phyloP scores from a whole-genome alignment of 2,329 filamentous ascomycete genomes.

The Colletotrichum sp. region DNA sequence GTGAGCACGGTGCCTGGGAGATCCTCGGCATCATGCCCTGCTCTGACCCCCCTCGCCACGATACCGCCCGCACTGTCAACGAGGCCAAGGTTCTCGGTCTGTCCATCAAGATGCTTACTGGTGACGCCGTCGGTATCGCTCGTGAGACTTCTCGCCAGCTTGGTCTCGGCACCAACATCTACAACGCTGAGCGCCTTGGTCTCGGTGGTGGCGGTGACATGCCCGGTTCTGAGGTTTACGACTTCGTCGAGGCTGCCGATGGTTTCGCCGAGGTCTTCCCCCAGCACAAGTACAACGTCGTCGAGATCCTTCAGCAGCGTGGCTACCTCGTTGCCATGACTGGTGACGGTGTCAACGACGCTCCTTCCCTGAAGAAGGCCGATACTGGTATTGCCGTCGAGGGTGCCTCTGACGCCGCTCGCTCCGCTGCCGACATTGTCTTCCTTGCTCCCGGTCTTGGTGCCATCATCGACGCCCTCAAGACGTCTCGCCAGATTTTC shows the following conservation, averaged over 20 bases:
- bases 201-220: conserved; percentile 90
- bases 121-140: conserved; percentile 91
- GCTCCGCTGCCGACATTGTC: conserved; percentile 90
- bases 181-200: conserved; percentile 91
- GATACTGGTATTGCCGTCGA: conserved; percentile 96
- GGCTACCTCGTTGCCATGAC: conserved; percentile 96
- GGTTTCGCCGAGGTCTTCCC: conserved; percentile 95
- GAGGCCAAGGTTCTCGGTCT: conserved; percentile 88
- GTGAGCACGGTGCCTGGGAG: conserved; percentile 76
- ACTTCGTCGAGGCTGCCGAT: conserved; percentile 94
- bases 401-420: conserved; percentile 88
- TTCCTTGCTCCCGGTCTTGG: conserved; percentile 91
- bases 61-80: conserved; percentile 88
- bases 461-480: conserved; percentile 90
- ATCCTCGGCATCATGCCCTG: conserved; percentile 96
- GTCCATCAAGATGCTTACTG: conserved; percentile 95
- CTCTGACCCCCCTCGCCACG: conserved; percentile 88
- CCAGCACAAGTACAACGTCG: conserved; percentile 93
- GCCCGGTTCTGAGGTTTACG: conserved; percentile 92
- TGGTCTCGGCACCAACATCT: conserved; percentile 90
- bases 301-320: conserved; percentile 92
- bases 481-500: conserved; percentile 94
- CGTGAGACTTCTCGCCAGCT: conserved; percentile 91
- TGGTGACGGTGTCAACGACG: conserved; percentile 94
- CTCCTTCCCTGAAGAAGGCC: conserved; percentile 91